Conservation (phyloP, 805 yeast genomes). For the Candida caryicola region DNA sequence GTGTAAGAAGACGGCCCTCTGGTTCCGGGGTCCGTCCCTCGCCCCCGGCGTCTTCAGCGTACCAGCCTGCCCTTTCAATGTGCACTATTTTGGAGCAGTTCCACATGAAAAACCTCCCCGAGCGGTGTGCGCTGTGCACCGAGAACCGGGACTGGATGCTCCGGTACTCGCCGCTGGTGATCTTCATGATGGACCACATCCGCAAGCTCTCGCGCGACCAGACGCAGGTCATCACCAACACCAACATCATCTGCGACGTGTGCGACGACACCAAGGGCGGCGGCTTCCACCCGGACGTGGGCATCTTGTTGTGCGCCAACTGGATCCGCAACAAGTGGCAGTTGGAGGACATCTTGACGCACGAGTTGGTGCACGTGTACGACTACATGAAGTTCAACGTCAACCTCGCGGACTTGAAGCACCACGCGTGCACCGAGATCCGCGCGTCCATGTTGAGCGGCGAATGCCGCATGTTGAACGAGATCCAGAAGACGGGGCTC, state of each 20-base stretch:
- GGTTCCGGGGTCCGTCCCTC: no score
- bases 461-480: conserved; percentile 88
- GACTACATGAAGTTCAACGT: conserved; percentile 87
- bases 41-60: no score
- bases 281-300: conserved; percentile 89
- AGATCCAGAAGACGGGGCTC: conserved; percentile 58
- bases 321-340: conserved; percentile 72
- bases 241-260: conserved; percentile 69
- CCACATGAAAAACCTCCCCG: conserved; percentile 38
- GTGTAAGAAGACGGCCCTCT: no score
- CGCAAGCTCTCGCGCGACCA: conserved; percentile 53
- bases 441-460: conserved; percentile 92
- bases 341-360: conserved; percentile 86
- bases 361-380: conserved; percentile 90
- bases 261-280: conserved; percentile 85
- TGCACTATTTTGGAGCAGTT: no score
- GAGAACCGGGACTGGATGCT: conserved; percentile 79
- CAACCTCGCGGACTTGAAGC: conserved; percentile 79
- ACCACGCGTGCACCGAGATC: conserved; percentile 96
- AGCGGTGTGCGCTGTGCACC: conserved; percentile 67
- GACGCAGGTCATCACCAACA: conserved; percentile 33
- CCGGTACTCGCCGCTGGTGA: conserved; percentile 76
- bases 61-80: no score
- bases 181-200: conserved; percentile 83
- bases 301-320: conserved; percentile 85